phyloP scores from a whole-genome alignment of 164 flowering plant species.

The Warburgia ugandensis region DNA sequence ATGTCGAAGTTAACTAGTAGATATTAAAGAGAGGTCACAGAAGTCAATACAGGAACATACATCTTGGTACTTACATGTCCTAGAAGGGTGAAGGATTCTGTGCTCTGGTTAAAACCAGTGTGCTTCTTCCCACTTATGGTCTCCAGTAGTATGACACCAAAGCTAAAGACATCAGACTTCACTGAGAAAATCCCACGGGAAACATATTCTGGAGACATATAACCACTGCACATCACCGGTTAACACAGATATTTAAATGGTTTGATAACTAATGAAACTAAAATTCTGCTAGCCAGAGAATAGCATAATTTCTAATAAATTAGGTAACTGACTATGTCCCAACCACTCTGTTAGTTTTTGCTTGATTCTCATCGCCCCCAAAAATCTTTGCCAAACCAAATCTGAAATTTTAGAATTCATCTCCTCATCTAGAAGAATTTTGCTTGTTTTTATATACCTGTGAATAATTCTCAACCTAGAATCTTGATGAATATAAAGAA shows the following conservation, averaged over 20 bases:
- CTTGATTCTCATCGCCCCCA: slow-evolving; percentile 18
- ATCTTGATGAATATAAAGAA: slow-evolving; percentile 52
- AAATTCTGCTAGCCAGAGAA: not conserved
- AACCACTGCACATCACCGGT: slow-evolving; percentile 3
- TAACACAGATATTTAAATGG: not conserved
- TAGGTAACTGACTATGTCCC: slow-evolving; percentile 33
- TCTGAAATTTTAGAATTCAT: slow-evolving; percentile 46
- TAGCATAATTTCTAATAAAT: not conserved
- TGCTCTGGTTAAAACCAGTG: slow-evolving; percentile 1
- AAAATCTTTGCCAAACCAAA: slow-evolving; percentile 55
- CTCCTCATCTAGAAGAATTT: slow-evolving; percentile 39
- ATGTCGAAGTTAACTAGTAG: not conserved
- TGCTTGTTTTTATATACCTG: slow-evolving; percentile 53
- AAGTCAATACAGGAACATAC: not conserved
- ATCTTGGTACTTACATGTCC: slow-evolving; percentile 2
- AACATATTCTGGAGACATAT: slow-evolving; percentile 10
- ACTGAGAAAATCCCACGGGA: slow-evolving; percentile 5
- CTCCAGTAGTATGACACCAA: slow-evolving; percentile 9
- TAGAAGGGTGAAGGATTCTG: slow-evolving; percentile 1
- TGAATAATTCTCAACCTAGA: slow-evolving; percentile 45
- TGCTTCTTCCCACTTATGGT: slow-evolving; percentile 12
- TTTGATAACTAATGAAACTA: not conserved
- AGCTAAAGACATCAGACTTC: slow-evolving; percentile 12
- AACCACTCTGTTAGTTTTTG: slow-evolving; percentile 18
- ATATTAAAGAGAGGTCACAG: not conserved